Conservation (phyloP, 2,329 filamentous ascomycete species). For the Ceratocystis harringtonii region DNA sequence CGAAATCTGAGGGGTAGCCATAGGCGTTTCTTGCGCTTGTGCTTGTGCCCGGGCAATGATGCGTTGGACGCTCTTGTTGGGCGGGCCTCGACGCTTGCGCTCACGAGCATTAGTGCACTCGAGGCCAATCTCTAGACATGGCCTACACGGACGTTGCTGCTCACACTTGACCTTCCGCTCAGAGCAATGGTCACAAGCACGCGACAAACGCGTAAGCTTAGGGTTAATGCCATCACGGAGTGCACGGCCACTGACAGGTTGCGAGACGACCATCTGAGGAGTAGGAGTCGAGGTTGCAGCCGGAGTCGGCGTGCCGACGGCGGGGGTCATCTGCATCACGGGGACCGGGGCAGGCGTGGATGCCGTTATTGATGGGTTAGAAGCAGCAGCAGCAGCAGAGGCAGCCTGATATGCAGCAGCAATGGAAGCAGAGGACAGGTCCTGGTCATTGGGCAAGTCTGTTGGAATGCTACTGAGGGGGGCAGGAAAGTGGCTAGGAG, state of each 20-base stretch:
- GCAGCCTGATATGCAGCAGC: slow-evolving; percentile 15
- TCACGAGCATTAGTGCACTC: slow-evolving; percentile 43
- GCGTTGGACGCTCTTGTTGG: slow-evolving; percentile 31
- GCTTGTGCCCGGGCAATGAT: slow-evolving; percentile 16
- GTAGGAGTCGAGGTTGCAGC: slow-evolving; percentile 1
- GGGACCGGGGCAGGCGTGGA: slow-evolving; percentile 1
- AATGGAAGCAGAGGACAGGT: slow-evolving; percentile 11
- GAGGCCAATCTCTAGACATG: slow-evolving; percentile 41
- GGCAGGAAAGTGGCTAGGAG: neutral
- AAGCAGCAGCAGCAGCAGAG: neutral
- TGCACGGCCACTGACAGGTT: neutral
- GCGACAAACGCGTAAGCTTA: slow-evolving; percentile 41
- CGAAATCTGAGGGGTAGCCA: slow-evolving; percentile 25
- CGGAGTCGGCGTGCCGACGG: neutral
- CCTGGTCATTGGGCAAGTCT: slow-evolving; percentile 5
- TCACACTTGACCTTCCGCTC: slow-evolving; percentile 49
- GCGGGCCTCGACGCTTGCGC: slow-evolving; percentile 43
- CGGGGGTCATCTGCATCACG: slow-evolving; percentile 6
- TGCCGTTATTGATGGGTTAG: slow-evolving; percentile 1
- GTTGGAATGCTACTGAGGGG: neutral
- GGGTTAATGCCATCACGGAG: slow-evolving; percentile 31
- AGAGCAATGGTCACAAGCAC: slow-evolving; percentile 47
- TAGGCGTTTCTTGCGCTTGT: slow-evolving; percentile 40
- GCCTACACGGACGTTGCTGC: slow-evolving; percentile 39
- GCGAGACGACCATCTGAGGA: slow-evolving; percentile 7